phyloP scores from a whole-genome alignment of 129 eudicot genomes.

The Glebionis coronaria region DNA sequence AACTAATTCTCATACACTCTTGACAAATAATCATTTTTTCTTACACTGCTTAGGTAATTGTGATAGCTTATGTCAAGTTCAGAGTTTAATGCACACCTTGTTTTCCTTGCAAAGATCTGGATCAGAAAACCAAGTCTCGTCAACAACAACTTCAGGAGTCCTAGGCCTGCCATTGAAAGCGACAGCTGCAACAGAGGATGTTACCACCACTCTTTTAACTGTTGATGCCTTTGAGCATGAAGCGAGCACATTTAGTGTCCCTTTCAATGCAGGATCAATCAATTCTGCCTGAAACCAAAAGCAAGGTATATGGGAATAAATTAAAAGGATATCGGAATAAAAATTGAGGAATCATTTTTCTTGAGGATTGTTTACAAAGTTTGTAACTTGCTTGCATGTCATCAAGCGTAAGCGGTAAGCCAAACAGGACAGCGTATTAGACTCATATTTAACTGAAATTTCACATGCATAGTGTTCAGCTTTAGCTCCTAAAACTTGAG shows the following conservation, averaged over 20 bases:
- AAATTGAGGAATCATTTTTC: background rate
- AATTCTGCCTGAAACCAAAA: constrained; percentile 54
- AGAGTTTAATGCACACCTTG: constrained; percentile 27
- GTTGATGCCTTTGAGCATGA: constrained; percentile 61
- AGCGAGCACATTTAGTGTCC: constrained; percentile 79
- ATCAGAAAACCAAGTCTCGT: constrained; percentile 68
- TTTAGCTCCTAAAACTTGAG: background rate
- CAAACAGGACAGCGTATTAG: constrained; percentile 2
- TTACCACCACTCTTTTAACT: constrained; percentile 72
- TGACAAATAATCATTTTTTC: no score
- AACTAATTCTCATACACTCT: background rate
- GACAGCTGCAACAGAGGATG: constrained; percentile 72
- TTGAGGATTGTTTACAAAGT: background rate
- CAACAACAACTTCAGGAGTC: constrained; percentile 66
- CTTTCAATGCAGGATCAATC: constrained; percentile 87
- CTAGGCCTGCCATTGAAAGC: constrained; percentile 47
- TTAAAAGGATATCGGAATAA: background rate
- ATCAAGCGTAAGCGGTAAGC: background rate
- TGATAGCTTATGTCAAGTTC: no score
- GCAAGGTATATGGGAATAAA: background rate
- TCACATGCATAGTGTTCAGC: background rate
- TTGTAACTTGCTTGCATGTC: background rate
- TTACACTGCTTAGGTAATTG: no score
- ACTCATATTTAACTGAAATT: background rate
- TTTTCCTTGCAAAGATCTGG: constrained; percentile 51